Base-by-base conservation (phyloP, 441 rosid genomes). In the Populus tomentosa region DNA sequence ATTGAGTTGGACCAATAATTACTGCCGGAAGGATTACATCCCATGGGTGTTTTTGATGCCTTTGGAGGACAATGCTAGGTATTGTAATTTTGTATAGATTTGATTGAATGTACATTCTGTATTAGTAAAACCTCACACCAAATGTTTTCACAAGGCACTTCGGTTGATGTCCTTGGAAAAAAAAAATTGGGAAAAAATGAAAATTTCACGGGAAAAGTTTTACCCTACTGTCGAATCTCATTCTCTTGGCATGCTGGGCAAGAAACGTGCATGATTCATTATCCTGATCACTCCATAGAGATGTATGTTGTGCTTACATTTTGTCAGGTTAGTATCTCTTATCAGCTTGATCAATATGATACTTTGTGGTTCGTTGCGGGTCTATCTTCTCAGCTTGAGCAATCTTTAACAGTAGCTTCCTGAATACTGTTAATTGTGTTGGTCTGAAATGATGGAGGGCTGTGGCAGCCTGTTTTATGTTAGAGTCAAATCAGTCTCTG, bases 51-150 rank as follows among this genome's bases (percentile, higher is more conserved):
- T 81, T 78, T 78, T 72, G 79, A 74, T 80, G 84, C 73, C 80
- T 42, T 62, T 24, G 79, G 81, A 80, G 76, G 77, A 76, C 67
- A 20, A 28, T 74, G 59, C 53, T 59, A 67, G 67, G 28, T 68
- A 75, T 13, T 85, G 86, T 81, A 80, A 70, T 82, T 79, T 84
- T 88, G 90, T 88, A 86, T 78, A 86, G 89, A 79, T 82, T 76
- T 30, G 32, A 30, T 71, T 67, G 69, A 65, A 77, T 80, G 86
- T 84, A 88, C 75, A 86, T 85, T 78, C 9, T 89, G 92, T 87
- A 88, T 82, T 53, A 71, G 75, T 76, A 30, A 76, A 79, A 79
- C 83, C 75, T 80, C 82, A 80, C 83, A 74, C 66, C 82, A 82
- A 85, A 70, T 69, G 74, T 72, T 71, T 71, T 63, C 67, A 74